These are phyloP conservation scores for Coleophoma crateriformis DNA, from an alignment of 2,329 filamentous ascomycete species.

Conservation along the genomic window DNA sequence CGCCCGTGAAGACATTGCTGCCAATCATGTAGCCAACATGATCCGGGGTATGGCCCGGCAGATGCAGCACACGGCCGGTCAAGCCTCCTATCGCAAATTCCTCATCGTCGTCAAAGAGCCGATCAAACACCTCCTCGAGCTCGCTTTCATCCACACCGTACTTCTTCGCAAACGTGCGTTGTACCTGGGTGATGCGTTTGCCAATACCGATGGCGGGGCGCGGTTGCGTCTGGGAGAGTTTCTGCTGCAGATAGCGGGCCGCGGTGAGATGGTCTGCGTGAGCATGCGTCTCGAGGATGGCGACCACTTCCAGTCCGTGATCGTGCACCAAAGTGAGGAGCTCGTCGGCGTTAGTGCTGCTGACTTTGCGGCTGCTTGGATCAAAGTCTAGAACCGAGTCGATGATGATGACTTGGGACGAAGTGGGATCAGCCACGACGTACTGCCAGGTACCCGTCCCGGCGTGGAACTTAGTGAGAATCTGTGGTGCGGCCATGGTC, in stretches of 20 bases:
- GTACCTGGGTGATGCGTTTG: constrained; percentile 43
- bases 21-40: constrained; percentile 54
- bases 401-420: constrained; percentile 46
- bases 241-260: constrained; percentile 47
- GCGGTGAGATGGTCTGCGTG: constrained; percentile 57
- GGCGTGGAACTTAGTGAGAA: constrained; percentile 29
- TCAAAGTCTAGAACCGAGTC: constrained; percentile 57
- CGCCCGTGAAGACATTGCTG: constrained; percentile 42
- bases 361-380: constrained; percentile 33
- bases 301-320: constrained; percentile 39
- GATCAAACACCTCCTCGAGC: constrained; percentile 41
- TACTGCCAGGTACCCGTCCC: constrained; percentile 53
- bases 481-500: constrained; percentile 10
- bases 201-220: constrained; percentile 46
- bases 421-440: constrained; percentile 46
- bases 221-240: constrained; percentile 23
- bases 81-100: constrained; percentile 43
- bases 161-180: constrained; percentile 39
- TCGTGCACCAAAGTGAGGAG: constrained; percentile 37
- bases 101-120: constrained; percentile 48
- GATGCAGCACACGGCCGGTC: constrained; percentile 40
- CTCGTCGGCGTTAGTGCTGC: constrained; percentile 44
- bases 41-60: constrained; percentile 57
- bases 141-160: constrained; percentile 41
- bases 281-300: constrained; percentile 56